These are phyloP conservation scores for Huntiella bhutanensis DNA, from an alignment of 2,329 filamentous ascomycete species.

Conservation along the genomic window DNA sequence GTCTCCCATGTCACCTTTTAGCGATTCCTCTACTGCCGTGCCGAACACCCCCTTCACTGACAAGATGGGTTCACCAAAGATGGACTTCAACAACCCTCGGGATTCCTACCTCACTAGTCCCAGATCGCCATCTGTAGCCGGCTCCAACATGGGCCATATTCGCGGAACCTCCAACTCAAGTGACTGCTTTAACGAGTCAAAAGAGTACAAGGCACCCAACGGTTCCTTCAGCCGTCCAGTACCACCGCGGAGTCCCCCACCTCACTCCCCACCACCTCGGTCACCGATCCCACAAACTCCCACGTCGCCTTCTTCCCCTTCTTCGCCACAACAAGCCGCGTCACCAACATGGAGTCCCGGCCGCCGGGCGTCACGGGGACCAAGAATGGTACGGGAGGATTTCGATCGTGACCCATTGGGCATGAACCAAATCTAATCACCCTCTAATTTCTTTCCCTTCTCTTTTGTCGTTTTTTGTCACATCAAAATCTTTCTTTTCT, in stretches of 20 bases:
- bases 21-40: background rate
- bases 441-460: background rate
- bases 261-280: background rate
- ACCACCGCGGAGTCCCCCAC: background rate
- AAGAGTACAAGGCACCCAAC: slow-evolving; percentile 33
- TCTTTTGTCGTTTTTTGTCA: background rate
- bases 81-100: background rate
- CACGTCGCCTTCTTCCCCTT: slow-evolving; percentile 2
- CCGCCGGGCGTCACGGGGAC: slow-evolving; percentile 13
- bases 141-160: background rate
- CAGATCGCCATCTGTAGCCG: slow-evolving; percentile 23
- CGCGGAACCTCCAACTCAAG: no score
- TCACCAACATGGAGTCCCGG: slow-evolving; percentile 13
- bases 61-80: slow-evolving; percentile 5
- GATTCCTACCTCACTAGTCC: background rate
- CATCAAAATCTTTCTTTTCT: background rate
- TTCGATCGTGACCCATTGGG: slow-evolving; percentile 29
- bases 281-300: background rate
- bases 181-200: slow-evolving; percentile 37
- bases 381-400: background rate
- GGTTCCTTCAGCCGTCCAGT: slow-evolving; percentile 31
- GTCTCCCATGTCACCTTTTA: slow-evolving; percentile 2
- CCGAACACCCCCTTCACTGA: slow-evolving; percentile 5
- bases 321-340: background rate
- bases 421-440: slow-evolving; percentile 34